These are phyloP conservation scores for Tremella yokohamensis DNA, from an alignment of 768 basidiomycete genomes.

Conservation along the genomic window DNA sequence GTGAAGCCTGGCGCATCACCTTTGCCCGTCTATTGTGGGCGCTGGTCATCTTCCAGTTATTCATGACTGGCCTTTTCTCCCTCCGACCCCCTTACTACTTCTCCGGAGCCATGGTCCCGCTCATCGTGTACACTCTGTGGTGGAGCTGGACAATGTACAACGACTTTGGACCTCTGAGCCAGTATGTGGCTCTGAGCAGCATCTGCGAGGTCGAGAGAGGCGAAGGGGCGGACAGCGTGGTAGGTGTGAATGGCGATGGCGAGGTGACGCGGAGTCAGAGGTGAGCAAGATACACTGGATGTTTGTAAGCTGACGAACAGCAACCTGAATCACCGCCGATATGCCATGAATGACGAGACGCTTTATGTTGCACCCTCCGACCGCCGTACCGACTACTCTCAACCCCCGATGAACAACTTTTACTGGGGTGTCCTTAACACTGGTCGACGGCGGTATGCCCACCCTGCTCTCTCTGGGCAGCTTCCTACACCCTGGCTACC, in stretches of 20 bases:
- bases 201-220: slow-evolving; percentile 80
- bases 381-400: slow-evolving; percentile 86
- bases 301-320: slow-evolving; percentile 42
- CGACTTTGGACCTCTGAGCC: slow-evolving; percentile 68
- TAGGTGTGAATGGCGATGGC: slow-evolving; percentile 71
- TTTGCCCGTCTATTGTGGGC: slow-evolving; percentile 90
- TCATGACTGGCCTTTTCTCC: slow-evolving; percentile 96
- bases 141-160: slow-evolving; percentile 78
- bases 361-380: slow-evolving; percentile 94
- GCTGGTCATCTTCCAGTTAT: slow-evolving; percentile 83
- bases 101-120: slow-evolving; percentile 65
- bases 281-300: slow-evolving; percentile 52
- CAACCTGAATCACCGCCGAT: slow-evolving; percentile 77
- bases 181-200: slow-evolving; percentile 72
- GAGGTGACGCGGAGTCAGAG: slow-evolving; percentile 86
- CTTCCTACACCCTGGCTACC: slow-evolving; percentile 94
- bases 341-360: slow-evolving; percentile 89
- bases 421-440: slow-evolving; percentile 91
- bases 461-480: slow-evolving; percentile 89
- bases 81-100: slow-evolving; percentile 62
- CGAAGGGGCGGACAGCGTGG: slow-evolving; percentile 75
- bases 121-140: slow-evolving; percentile 68
- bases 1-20: slow-evolving; percentile 96
- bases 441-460: slow-evolving; percentile 89
- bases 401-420: slow-evolving; percentile 95